Conservation (phyloP, 768 basidiomycete genomes). For the Lentinula sp. region DNA sequence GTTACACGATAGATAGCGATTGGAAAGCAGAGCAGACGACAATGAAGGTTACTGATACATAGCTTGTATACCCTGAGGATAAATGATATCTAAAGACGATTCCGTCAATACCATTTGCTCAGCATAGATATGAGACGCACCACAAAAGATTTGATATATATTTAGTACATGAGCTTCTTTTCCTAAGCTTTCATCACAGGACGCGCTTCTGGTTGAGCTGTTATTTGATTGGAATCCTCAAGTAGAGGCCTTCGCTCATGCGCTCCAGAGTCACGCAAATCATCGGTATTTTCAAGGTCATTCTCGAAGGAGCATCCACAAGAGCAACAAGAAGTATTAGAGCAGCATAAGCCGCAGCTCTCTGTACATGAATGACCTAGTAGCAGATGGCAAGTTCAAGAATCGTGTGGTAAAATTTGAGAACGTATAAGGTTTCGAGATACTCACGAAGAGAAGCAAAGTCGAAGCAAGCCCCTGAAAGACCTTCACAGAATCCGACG, state of each 20-base stretch:
- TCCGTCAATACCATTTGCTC: too few relatives aligned
- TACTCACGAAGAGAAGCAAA: neutral
- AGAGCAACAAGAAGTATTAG: neutral
- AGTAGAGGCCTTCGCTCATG: neutral
- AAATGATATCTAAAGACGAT: neutral
- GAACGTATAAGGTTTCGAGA: neutral
- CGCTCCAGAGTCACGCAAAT: neutral
- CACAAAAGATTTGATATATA: neutral
- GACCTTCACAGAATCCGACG: neutral
- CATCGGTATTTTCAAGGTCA: neutral
- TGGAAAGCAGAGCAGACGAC: neutral
- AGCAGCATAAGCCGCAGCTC: neutral
- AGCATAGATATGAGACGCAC: neutral
- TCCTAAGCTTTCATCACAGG: neutral
- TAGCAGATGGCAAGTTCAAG: neutral
- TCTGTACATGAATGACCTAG: neutral
- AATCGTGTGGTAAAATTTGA: neutral
- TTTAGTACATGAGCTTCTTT: neutral
- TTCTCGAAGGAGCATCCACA: neutral
- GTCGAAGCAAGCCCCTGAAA: neutral
- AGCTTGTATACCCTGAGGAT: neutral
- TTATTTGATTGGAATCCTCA: neutral
- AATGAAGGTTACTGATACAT: neutral
- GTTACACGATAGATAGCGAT: neutral
- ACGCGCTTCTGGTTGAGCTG: neutral